phyloP scores from a whole-genome alignment of 352 stramenopile genomes.

The Paralagenidium karlingii region DNA sequence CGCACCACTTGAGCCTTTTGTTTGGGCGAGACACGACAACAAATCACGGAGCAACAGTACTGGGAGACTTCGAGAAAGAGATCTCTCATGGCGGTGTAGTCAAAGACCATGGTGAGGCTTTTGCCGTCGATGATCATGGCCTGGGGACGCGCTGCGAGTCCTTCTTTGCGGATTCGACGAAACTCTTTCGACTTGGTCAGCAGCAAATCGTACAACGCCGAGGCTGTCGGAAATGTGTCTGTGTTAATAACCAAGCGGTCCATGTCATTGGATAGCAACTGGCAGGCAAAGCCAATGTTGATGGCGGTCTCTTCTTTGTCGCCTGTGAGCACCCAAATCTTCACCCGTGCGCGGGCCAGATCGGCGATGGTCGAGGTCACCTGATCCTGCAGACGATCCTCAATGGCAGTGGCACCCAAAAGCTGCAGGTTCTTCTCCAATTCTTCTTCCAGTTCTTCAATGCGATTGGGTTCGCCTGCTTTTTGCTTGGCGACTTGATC shows the following conservation, averaged over 20 bases:
- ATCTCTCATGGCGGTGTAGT: constrained; percentile 48
- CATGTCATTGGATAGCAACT: constrained; percentile 94
- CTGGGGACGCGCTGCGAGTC: constrained; percentile 9
- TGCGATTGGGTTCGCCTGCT: constrained; percentile 40
- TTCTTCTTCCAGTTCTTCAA: constrained; percentile 75
- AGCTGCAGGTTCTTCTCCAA: constrained; percentile 62
- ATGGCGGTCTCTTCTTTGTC: constrained; percentile 95
- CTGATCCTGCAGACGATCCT: constrained; percentile 69
- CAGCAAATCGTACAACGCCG: constrained; percentile 49
- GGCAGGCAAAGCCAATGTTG: constrained; percentile 93
- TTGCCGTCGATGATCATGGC: constrained; percentile 68
- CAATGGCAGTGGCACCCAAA: constrained; percentile 67
- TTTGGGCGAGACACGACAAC: constrained; percentile 85
- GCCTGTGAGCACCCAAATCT: constrained; percentile 82
- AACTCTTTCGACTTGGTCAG: constrained; percentile 27
- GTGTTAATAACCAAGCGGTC: constrained; percentile 76
- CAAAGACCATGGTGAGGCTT: constrained; percentile 67
- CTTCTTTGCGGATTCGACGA: constrained; percentile 15
- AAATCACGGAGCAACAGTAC: constrained; percentile 79
- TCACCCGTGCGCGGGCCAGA: constrained; percentile 56
- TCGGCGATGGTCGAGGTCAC: constrained; percentile 72
- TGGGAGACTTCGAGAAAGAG: constrained; percentile 80
- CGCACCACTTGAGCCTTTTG: constrained; percentile 86
- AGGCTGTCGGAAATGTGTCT: constrained; percentile 38
- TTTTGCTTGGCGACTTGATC: constrained; percentile 49